These are phyloP conservation scores for Trichosporon faecale DNA, from an alignment of 1,284 basidiomycete genomes.

Conservation along the genomic window DNA sequence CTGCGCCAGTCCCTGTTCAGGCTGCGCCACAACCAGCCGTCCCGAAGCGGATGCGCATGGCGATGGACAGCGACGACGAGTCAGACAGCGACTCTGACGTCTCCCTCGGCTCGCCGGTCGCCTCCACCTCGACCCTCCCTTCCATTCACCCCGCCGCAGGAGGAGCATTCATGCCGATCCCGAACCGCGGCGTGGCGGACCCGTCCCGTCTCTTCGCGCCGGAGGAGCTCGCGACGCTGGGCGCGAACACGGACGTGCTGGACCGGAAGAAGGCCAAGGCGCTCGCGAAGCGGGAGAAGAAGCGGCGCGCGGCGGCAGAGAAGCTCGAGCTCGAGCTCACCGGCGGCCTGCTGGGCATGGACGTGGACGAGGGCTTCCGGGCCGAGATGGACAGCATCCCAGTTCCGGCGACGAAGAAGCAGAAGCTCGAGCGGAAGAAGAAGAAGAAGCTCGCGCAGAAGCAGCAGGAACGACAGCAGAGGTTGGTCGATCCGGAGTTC, in stretches of 20 bases:
- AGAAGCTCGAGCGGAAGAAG: slow-evolving; percentile 30
- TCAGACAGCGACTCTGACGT: neutral
- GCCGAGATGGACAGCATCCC: slow-evolving; percentile 17
- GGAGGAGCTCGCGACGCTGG: slow-evolving; percentile 45
- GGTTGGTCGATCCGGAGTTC: neutral
- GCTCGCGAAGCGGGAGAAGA: slow-evolving; percentile 50
- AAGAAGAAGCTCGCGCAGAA: slow-evolving; percentile 4
- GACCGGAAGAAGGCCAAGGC: slow-evolving; percentile 43
- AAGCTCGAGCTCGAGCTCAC: slow-evolving; percentile 45
- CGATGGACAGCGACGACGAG: neutral
- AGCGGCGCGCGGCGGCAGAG: slow-evolving; percentile 39
- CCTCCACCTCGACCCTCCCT: neutral
- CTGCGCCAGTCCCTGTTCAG: neutral
- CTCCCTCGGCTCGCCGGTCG: slow-evolving; percentile 17
- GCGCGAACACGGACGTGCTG: slow-evolving; percentile 30
- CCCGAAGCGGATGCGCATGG: neutral
- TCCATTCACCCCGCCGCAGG: neutral
- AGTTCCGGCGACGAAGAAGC: slow-evolving; percentile 30
- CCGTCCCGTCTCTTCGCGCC: slow-evolving; percentile 40
- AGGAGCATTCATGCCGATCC: slow-evolving; percentile 13
- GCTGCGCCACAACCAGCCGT: neutral
- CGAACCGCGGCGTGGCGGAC: slow-evolving; percentile 15
- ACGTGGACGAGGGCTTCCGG: slow-evolving; percentile 32
- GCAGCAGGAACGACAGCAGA: neutral
- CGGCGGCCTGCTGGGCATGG: slow-evolving; percentile 46